phyloP scores from a whole-genome alignment of 495 filamentous ascomycete species.

The Collariella sp. region DNA sequence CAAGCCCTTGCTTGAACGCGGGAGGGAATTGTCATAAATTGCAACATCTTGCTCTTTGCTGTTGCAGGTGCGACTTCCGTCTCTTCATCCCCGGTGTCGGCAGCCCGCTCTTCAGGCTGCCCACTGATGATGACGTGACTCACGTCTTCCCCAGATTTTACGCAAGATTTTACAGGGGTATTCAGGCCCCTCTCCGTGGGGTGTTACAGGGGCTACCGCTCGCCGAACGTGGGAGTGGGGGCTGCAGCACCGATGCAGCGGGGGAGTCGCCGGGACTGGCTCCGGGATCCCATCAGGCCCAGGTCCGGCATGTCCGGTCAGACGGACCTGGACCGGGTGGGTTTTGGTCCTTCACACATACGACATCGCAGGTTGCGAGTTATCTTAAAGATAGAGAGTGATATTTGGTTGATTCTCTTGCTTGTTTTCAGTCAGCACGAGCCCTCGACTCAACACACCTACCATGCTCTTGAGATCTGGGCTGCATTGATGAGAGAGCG shows the following conservation, averaged over 20 bases:
- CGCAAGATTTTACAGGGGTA: slow-evolving; percentile 19
- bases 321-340: no score
- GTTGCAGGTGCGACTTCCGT: background rate
- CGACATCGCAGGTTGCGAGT: no score
- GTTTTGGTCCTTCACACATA: no score
- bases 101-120: background rate
- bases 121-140: slow-evolving; percentile 16
- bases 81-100: slow-evolving; percentile 13
- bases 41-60: background rate
- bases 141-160: slow-evolving; percentile 21
- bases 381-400: no score
- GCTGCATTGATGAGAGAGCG: no score
- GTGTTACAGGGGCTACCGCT: slow-evolving; percentile 6
- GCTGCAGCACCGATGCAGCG: background rate
- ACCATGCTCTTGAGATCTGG: no score
- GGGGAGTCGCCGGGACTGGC: background rate
- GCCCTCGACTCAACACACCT: no score
- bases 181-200: slow-evolving; percentile 12
- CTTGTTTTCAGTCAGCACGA: no score
- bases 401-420: no score
- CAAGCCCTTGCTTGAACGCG: background rate
- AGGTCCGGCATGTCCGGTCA: background rate
- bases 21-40: background rate
- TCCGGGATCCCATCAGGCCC: background rate
- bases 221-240: slow-evolving; percentile 4